A percentile compares a stretch with the other conserved stretches of the same genome.
Evolutionary conservation across 106 monocot genomes (phyloP).

Genomic region (Acorus calamus): DNA sequence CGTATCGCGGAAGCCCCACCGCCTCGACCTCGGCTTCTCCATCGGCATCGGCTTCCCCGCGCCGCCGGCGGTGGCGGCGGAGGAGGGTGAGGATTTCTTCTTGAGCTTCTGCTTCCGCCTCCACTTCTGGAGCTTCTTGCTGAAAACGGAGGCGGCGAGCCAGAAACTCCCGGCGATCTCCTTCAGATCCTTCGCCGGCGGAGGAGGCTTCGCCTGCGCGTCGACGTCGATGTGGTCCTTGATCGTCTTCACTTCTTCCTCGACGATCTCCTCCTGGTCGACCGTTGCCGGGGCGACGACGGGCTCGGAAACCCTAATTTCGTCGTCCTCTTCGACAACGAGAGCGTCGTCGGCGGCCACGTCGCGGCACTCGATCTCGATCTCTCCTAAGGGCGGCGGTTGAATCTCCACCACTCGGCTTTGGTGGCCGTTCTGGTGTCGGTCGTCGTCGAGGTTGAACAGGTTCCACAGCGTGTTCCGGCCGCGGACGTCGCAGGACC

Average conservation of each 20-base stretch:
- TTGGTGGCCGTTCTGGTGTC: too few species aligned
- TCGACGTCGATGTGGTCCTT: too few species aligned
- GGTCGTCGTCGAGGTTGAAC: conserved; percentile 31
- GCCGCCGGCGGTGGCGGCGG: neutral
- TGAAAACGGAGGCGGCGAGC: conserved; percentile 59
- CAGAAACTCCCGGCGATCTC: conserved; percentile 44
- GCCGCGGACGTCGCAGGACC: conserved; percentile 43
- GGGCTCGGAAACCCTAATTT: conserved; percentile 12
- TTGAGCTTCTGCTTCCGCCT: conserved; percentile 37
- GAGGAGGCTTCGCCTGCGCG: neutral
- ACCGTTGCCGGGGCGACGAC: conserved; percentile 1
- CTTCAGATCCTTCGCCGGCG: conserved; percentile 9
- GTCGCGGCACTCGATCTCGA: conserved; percentile 1
- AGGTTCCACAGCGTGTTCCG: conserved; percentile 36
- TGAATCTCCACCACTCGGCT: too few species aligned
- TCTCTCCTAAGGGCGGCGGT: neutral
- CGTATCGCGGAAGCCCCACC: conserved; percentile 13
- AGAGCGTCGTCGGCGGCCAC: neutral
- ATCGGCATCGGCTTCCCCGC: too few species aligned
- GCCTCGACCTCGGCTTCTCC: too few species aligned
- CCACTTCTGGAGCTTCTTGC: conserved; percentile 76
- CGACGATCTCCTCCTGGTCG: conserved; percentile 11
- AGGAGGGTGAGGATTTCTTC: conserved; percentile 6
- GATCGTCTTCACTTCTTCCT: neutral
- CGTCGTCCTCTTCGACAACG: conserved; percentile 4